These are phyloP conservation scores for Lactarius sanguifluus DNA, from an alignment of 768 basidiomycete species.

Conservation along the genomic window DNA sequence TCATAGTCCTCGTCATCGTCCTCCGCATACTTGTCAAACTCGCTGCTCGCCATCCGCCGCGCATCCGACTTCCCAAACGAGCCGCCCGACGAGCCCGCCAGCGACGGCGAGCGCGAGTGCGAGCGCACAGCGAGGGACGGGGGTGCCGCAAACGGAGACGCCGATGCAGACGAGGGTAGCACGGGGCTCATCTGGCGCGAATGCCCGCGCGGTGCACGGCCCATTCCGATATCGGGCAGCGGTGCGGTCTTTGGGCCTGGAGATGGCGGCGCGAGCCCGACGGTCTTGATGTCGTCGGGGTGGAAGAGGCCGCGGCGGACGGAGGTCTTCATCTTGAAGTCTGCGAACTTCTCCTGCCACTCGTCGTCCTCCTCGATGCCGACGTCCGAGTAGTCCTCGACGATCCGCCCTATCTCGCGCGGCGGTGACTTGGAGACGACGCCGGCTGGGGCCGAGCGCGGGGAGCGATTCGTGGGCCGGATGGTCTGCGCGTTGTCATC, in stretches of 20 bases:
- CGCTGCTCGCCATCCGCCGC: slow-evolving; percentile 52
- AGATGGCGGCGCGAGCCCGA: slow-evolving; percentile 51
- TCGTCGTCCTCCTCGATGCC: slow-evolving; percentile 70
- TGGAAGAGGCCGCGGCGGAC: slow-evolving; percentile 77
- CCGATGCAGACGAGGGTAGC: slow-evolving; percentile 42
- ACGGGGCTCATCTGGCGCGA: slow-evolving; percentile 57
- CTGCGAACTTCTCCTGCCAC: slow-evolving; percentile 75
- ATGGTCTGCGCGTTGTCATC: slow-evolving; percentile 58
- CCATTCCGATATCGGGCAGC: slow-evolving; percentile 46
- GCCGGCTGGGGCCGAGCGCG: slow-evolving; percentile 37
- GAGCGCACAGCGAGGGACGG: slow-evolving; percentile 25
- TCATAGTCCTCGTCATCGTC: slow-evolving; percentile 92
- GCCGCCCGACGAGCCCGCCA: slow-evolving; percentile 43
- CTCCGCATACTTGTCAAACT: slow-evolving; percentile 85
- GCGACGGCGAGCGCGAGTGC: slow-evolving; percentile 31
- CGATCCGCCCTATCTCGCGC: slow-evolving; percentile 61
- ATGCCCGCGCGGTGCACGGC: slow-evolving; percentile 40
- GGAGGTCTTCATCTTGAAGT: slow-evolving; percentile 83
- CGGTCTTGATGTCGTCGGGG: slow-evolving; percentile 83
- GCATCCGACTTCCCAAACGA: slow-evolving; percentile 73
- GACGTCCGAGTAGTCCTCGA: slow-evolving; percentile 92
- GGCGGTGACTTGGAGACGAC: slow-evolving; percentile 60
- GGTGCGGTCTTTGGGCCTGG: slow-evolving; percentile 70
- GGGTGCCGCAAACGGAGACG: slow-evolving; percentile 42
- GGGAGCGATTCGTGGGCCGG: slow-evolving; percentile 71